Percentiles rank a stretch among this genome's conserved stretches.
Evolutionary conservation across 805 yeast species (phyloP).

Genomic region (Metschnikowia bowlesiae): DNA sequence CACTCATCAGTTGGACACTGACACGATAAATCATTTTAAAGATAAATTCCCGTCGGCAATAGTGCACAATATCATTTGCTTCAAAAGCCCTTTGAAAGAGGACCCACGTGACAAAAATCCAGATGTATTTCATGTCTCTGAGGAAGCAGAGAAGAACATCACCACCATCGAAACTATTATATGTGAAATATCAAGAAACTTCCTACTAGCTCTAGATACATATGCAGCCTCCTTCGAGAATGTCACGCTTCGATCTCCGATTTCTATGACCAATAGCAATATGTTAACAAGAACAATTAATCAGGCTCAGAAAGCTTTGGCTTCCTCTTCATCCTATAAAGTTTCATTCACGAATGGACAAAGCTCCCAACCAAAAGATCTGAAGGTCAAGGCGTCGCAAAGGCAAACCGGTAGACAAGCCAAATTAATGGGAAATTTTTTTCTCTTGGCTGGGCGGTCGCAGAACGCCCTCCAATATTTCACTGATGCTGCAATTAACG

Average conservation of each 20-base stretch:
- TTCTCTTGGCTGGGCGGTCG: slow-evolving; percentile 74
- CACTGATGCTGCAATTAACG: slow-evolving; percentile 61
- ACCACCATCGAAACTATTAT: slow-evolving; percentile 54
- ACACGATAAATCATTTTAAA: slow-evolving; percentile 28
- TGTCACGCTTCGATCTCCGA: slow-evolving; percentile 81
- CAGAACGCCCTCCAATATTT: slow-evolving; percentile 66
- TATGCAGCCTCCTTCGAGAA: slow-evolving; percentile 73
- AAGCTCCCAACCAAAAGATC: slow-evolving; percentile 17
- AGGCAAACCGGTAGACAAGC: slow-evolving; percentile 67
- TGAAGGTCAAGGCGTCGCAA: slow-evolving; percentile 32
- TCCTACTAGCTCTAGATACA: slow-evolving; percentile 58
- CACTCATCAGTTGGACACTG: slow-evolving; percentile 17
- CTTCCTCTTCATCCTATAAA: slow-evolving; percentile 38
- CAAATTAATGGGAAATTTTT: slow-evolving; percentile 73
- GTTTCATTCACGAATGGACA: slow-evolving; percentile 23
- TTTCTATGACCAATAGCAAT: slow-evolving; percentile 51
- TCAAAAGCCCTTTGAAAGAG: slow-evolving; percentile 38
- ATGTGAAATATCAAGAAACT: slow-evolving; percentile 66
- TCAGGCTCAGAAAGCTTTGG: slow-evolving; percentile 39
- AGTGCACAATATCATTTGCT: slow-evolving; percentile 51
- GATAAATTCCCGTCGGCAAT: slow-evolving; percentile 49
- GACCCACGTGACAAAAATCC: not conserved
- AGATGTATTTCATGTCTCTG: slow-evolving; percentile 22
- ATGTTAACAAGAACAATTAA: slow-evolving; percentile 37
- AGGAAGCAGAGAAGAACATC: slow-evolving; percentile 22